These are phyloP conservation scores for Isatis tinctoria DNA, from an alignment of 345 rosid species.

Conservation along the genomic window DNA sequence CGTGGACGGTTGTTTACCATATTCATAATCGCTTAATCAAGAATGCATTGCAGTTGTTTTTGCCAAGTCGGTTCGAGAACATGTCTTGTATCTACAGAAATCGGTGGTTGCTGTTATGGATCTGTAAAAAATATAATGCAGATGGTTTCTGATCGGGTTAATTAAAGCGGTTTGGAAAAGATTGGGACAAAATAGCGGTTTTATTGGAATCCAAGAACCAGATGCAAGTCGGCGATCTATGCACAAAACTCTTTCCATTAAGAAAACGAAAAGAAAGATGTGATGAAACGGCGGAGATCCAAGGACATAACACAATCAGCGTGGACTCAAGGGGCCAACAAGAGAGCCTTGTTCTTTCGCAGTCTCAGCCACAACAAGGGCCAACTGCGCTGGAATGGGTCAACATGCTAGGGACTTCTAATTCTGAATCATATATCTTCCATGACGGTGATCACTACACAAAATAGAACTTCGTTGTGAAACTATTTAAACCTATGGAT, in stretches of 20 bases:
- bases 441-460: neutral
- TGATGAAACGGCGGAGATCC: neutral
- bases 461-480: neutral
- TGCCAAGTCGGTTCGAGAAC: neutral
- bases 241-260: neutral
- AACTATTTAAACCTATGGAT: neutral
- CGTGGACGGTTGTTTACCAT: too few relatives aligned
- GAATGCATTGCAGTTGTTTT: neutral
- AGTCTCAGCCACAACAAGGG: neutral
- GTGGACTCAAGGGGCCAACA: neutral
- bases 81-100: neutral
- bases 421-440: neutral
- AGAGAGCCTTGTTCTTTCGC: neutral
- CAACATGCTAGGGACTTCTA: neutral
- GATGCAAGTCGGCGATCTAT: neutral
- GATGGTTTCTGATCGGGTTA: conserved; percentile 27
- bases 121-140: neutral
- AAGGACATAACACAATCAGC: neutral
- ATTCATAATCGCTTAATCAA: too few relatives aligned
- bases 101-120: neutral
- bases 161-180: neutral
- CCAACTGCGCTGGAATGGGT: neutral
- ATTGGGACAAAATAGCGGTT: neutral
- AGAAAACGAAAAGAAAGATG: neutral
- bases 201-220: neutral